phyloP scores from a whole-genome alignment of 116 monocot species.

The Dioscorea cayenensis region DNA sequence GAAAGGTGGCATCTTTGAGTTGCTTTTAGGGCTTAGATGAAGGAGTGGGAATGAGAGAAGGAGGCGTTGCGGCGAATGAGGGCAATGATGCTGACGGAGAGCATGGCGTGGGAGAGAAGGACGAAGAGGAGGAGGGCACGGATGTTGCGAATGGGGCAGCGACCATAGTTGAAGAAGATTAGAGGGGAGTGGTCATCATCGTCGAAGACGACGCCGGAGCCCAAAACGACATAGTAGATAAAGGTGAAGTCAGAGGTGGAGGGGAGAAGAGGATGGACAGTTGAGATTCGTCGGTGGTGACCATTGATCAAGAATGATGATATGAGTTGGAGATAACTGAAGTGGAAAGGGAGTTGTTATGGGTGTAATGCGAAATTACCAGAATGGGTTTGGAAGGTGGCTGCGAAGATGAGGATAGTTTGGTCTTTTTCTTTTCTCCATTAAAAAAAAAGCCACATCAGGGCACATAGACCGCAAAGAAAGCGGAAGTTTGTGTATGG shows the following conservation, averaged over 20 bases:
- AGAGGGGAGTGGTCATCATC: slow-evolving; percentile 30
- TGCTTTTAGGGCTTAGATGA: slow-evolving; percentile 11
- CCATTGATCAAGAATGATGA: slow-evolving; percentile 15
- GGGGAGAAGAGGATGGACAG: slow-evolving; percentile 13
- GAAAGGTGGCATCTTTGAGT: too few species aligned
- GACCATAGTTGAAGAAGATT: slow-evolving; percentile 52
- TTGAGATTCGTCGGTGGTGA: slow-evolving; percentile 26
- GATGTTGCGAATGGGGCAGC: slow-evolving; percentile 63
- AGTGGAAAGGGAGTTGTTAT: too few species aligned
- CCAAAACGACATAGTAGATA: not conserved
- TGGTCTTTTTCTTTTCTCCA: too few species aligned
- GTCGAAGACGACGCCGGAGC: not conserved
- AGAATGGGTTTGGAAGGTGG: too few species aligned
- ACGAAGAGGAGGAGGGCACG: slow-evolving; percentile 54
- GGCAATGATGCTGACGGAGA: slow-evolving; percentile 55
- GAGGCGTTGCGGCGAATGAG: slow-evolving; percentile 48
- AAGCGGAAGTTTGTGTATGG: too few species aligned
- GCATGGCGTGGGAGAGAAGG: slow-evolving; percentile 50
- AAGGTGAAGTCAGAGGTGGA: not conserved
- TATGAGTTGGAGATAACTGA: not conserved
- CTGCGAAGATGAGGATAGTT: too few species aligned
- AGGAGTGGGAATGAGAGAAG: slow-evolving; percentile 27
- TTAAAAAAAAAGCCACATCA: too few species aligned
- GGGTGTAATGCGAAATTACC: too few species aligned
- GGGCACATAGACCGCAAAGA: too few species aligned